Evolutionary conservation across 2,329 filamentous ascomycete species (phyloP).

Genomic region (Aspergillus pseudoterreus): DNA sequence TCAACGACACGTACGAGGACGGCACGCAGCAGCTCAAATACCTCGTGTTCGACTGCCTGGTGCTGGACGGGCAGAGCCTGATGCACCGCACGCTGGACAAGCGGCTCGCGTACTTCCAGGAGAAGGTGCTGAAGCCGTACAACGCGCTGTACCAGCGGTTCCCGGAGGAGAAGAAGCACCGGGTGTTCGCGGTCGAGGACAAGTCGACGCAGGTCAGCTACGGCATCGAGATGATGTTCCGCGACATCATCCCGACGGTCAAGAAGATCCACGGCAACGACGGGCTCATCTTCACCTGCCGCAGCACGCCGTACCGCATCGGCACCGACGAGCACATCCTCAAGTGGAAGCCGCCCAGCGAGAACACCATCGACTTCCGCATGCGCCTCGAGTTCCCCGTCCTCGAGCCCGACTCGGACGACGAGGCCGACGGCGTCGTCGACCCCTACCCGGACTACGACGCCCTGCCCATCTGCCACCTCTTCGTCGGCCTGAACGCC

Average conservation of each 20-base stretch:
- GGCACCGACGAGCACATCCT: constrained; percentile 92
- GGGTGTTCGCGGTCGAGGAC: constrained; percentile 78
- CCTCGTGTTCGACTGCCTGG: constrained; percentile 89
- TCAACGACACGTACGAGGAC: constrained; percentile 71
- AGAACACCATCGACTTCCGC: constrained; percentile 93
- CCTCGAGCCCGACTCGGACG: constrained; percentile 64
- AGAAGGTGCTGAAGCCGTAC: constrained; percentile 74
- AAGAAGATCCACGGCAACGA: constrained; percentile 80
- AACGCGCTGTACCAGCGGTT: constrained; percentile 69
- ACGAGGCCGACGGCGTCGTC: constrained; percentile 63
- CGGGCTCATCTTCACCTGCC: constrained; percentile 96
- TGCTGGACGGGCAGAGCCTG: constrained; percentile 70
- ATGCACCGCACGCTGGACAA: constrained; percentile 82
- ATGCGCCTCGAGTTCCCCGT: constrained; percentile 72
- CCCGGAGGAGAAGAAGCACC: constrained; percentile 65
- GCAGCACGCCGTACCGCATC: constrained; percentile 76
- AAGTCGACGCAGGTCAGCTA: constrained; percentile 90
- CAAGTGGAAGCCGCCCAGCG: constrained; percentile 94
- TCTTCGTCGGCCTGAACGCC: constrained; percentile 67
- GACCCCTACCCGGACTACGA: constrained; percentile 74
- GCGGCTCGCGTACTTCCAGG: constrained; percentile 79
- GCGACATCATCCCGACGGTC: constrained; percentile 74
- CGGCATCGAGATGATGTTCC: constrained; percentile 88
- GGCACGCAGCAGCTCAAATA: constrained; percentile 71
- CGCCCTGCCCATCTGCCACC: constrained; percentile 66